Evolutionary conservation across 2,329 filamentous ascomycete genomes (phyloP), one percentile per base, ranked within the genome.

Genomic region (Fusarium continuum): DNA sequence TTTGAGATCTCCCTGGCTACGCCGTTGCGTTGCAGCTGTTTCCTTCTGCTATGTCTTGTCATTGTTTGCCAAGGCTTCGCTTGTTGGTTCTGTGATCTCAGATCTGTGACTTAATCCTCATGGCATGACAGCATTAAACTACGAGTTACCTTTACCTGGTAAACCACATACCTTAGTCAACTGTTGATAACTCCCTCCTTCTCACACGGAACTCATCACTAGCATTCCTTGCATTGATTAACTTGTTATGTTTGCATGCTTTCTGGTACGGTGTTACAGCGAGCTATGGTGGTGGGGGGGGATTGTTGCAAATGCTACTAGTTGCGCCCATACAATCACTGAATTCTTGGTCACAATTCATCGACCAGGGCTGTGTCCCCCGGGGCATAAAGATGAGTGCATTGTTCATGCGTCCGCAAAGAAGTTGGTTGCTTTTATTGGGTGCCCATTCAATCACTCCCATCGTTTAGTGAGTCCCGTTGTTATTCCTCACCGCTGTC

Each of bases 401-500:
- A 61, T 55, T 49, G 29, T 51, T 41, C 34, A 44, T 58, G 48
- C 40, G 38, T 34, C 25, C 10, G n/a, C 20, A 25, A 38, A 29
- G 60, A 62, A 29, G 46, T 38, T 53, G 34, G 44, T n/a, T 35
- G 32, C 20, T 55, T 16, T 44, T 32, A 34, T 57, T 49, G 29
- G 39, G n/a, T n/a, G n/a, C n/a, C n/a, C 8, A 20, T 49, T 48
- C 14, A 14, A 45, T 54, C 36, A 51, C 38, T 48, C 35, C 40
- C 43, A 31, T 22, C 36, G n/a, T 32, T 63, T 20, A 36, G 32
- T 59, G 59, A 64, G 53, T 61, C 43, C 53, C 50, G 36, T 50
- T 64, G 44, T 55, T 31, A 5, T 53, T 57, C 25, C 55, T 64
- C 60, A 64, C 61, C 60, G 60, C 61, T 36, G 54, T 48, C 48